Evolutionary conservation across 768 basidiomycete genomes (phyloP), one percentile per base, ranked within the genome.

Genomic region (Tricholoma bakamatsutake): DNA sequence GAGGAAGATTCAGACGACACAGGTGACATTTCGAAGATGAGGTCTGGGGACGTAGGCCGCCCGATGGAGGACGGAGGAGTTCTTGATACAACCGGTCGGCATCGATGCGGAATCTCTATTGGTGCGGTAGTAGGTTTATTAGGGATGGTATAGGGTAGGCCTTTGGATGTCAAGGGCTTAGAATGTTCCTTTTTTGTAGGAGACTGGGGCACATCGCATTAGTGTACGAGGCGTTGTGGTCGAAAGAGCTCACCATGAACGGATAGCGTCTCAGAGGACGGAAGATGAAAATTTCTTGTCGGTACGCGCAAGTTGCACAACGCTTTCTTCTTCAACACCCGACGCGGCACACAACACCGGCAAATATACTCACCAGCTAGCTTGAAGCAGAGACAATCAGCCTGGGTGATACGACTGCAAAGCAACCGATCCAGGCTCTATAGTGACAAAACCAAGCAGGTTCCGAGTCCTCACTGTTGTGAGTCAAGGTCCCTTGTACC

Each of bases 1-100:
- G 63, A 55, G 28, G 67, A 58, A 50, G 65, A 64, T 27, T 65
- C 62, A n/a, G 71, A 63, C 13, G 70, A 68, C 18, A 70, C 58
- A 28, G 79, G 78, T 18, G 80, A 80, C 79, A 80, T 80, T 48
- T 79, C 77, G 59, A 80, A 80, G n/a, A 80, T 69, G 57, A 80
- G 70, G 39, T 80, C 80, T 52, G 78, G 76, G 27, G 76, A 78
- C 18, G 63, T 64, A 40, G 72, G 60, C 40, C 68, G 65, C 46
- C 62, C 61, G 40, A 59, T 53, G 37, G 73, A 67, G 17, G 71
- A 69, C 9, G 69, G 71, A 47, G 65, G 57, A n/a, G 63, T 53
- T 30, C 58, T 47, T 35, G 62, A 53, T 7, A 57, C 39, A 52
- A 54, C 55, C 47, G 64, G 59, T 57, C 69, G 62, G 49, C 69